Conservation (phyloP, 306 rosid genomes). For the Acacia acuminata region DNA sequence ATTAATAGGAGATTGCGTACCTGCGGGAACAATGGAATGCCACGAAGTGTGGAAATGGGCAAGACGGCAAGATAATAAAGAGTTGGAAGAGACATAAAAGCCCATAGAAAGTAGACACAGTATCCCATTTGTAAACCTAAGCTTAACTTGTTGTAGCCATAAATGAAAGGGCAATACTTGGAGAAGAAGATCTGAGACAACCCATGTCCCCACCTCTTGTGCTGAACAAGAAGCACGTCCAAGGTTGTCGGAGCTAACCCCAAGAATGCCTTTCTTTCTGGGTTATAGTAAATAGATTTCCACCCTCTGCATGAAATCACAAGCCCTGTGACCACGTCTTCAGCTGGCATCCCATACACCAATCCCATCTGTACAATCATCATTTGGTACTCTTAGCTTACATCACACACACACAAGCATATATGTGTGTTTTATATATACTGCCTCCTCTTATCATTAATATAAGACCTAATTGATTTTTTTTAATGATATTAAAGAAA, state of each 20-base stretch:
- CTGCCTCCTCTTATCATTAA: fast-evolving
- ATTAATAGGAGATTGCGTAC: conserved; percentile 31
- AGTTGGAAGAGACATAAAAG: conserved; percentile 60
- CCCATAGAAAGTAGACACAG: conserved; percentile 63
- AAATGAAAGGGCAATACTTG: conserved; percentile 73
- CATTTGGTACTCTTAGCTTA: neutral
- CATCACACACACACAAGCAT: neutral
- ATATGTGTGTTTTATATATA: neutral
- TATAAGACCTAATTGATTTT: no score
- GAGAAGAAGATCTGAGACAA: conserved; percentile 60
- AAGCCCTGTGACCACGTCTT: conserved; percentile 64
- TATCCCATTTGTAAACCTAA: conserved; percentile 68
- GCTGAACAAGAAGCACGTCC: conserved; percentile 49
- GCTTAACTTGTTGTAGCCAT: conserved; percentile 62
- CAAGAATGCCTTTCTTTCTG: conserved; percentile 55
- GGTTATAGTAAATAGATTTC: conserved; percentile 71
- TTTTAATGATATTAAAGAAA: no score
- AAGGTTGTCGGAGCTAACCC: conserved; percentile 72
- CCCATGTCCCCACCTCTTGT: conserved; percentile 72
- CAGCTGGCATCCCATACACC: conserved; percentile 65
- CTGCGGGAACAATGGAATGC: conserved; percentile 67
- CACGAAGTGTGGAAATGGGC: conserved; percentile 58
- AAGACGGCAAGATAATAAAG: conserved; percentile 52
- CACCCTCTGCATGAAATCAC: conserved; percentile 67
- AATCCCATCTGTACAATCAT: conserved; percentile 57